Evolutionary conservation across 192 early-diverging fungal species (phyloP), one percentile per base, ranked within the genome.

Genomic region (Lobosporangium transversale): DNA sequence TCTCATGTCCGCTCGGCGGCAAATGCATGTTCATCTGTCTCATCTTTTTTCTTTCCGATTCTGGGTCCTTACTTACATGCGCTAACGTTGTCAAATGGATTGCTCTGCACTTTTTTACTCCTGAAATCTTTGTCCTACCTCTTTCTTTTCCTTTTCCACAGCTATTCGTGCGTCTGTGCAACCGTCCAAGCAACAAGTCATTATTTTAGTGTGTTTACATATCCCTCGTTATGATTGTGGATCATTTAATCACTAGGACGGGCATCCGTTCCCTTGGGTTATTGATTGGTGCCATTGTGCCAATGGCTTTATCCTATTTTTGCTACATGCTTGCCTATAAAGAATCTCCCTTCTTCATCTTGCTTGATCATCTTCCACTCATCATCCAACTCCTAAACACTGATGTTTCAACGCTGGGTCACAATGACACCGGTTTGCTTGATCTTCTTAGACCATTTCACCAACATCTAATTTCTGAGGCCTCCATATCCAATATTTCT

Each of bases 261-360:
- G 69, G 58, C 5, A 35, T 73, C 26, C 69, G 69, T 35, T 64
- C 60, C n/a, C 35, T 73, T 35, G 61, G 53, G 15, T 18, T 63
- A 4, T 17, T 73, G 43, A 4, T 52, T n/a, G 33, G 61, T 1
- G 69, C 29, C 0, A 36, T 73, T 18, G 69, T 73, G n/a, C 69
- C 69, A 9, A n/a, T 73, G 3, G 69, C 69, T 1, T 49, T 47
- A 4, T 56, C 47, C 15, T 62, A 73, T 21, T 58, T 73, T 14
- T 37, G 53, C 49, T 73, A 73, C 69, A 64, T 63, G 40, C 51
- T 73, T 37, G 60, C 69, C 37, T 73, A 73, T 48, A 64, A 58
- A 2, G 69, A 73, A 36, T 64, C 69, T 12, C 61, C 69, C n/a
- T 15, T 73, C 47, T 53, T 64, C 49, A 64, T 61, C 1, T 27